Percentiles rank a stretch among this genome's conserved stretches.
Evolutionary conservation across 148 eudicot genomes (phyloP).

Genomic region (Chenopodium album): DNA sequence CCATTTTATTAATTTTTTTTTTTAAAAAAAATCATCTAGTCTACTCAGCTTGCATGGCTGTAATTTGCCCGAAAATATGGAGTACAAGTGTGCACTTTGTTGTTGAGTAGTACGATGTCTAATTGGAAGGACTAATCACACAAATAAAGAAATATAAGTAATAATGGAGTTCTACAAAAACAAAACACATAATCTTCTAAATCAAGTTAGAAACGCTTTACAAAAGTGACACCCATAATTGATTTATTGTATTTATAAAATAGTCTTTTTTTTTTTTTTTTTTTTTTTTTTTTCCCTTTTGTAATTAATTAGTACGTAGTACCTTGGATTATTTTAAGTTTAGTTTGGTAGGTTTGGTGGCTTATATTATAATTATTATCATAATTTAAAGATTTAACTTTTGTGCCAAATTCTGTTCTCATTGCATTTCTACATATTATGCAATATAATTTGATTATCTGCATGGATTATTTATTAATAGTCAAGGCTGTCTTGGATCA

Average conservation of each 20-base stretch:
- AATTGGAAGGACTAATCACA: conserved; percentile 3
- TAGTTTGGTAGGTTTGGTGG: conserved; percentile 16
- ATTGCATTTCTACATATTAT: background rate
- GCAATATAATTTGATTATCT: conserved; percentile 10
- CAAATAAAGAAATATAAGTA: background rate
- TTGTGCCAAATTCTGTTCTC: conserved; percentile 21
- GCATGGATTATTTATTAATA: conserved; percentile 11
- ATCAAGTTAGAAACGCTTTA: conserved; percentile 30
- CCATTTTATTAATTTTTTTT: background rate
- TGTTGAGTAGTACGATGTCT: background rate
- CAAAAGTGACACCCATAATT: conserved; percentile 28
- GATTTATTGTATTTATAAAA: background rate
- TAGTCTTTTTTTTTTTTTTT: background rate
- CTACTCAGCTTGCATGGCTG: background rate
- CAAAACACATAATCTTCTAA: conserved; percentile 26
- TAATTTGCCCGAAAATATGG: background rate
- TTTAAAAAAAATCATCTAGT: no score
- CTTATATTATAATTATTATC: background rate
- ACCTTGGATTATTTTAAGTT: conserved; percentile 4
- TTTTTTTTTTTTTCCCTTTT: background rate
- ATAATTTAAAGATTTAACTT: conserved; percentile 8
- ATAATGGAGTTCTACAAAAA: conserved; percentile 5
- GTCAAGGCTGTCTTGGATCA: conserved; percentile 26
- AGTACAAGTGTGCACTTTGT: background rate
- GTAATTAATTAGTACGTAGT: conserved; percentile 2